A percentile compares a stretch with the other conserved stretches of the same genome.
phyloP scores from a whole-genome alignment of 495 filamentous ascomycete genomes.

The Terfezia claveryi region DNA sequence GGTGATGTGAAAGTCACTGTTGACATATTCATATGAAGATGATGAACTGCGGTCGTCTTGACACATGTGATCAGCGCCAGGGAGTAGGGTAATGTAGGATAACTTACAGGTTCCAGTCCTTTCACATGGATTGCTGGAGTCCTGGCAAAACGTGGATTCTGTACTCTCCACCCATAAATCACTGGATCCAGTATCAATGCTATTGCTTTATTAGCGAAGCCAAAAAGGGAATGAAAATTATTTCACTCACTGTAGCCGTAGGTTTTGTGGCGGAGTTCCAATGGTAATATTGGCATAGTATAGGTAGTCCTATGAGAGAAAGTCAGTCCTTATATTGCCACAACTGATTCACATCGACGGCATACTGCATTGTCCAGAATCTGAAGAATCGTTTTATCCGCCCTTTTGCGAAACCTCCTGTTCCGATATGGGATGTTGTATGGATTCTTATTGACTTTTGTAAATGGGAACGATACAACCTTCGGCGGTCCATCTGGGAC shows the following conservation, averaged over 20 bases:
- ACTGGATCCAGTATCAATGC: slow-evolving; percentile 64
- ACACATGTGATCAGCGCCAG: neutral
- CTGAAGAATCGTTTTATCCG: slow-evolving; percentile 10
- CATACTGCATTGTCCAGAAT: slow-evolving; percentile 16
- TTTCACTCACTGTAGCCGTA: slow-evolving; percentile 35
- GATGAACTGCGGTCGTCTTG: slow-evolving; percentile 38
- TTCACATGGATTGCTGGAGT: slow-evolving; percentile 27
- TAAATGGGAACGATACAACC: slow-evolving; percentile 8
- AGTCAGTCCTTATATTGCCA: neutral
- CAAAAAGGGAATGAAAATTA: neutral
- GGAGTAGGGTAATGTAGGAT: too few species aligned
- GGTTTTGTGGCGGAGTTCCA: slow-evolving; percentile 42
- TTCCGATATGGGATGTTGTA: slow-evolving; percentile 10
- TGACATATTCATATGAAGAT: slow-evolving; percentile 57
- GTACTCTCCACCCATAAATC: slow-evolving; percentile 73
- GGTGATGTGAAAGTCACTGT: slow-evolving; percentile 65
- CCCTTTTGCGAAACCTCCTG: slow-evolving; percentile 1
- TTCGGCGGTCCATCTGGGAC: neutral
- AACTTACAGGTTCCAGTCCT: slow-evolving; percentile 37
- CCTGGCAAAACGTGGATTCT: slow-evolving; percentile 36
- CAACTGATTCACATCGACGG: neutral
- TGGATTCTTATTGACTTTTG: slow-evolving; percentile 16
- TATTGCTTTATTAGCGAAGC: neutral
- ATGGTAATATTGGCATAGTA: slow-evolving; percentile 53
- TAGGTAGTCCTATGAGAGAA: slow-evolving; percentile 28